Evolutionary conservation across 768 basidiomycete species (phyloP), one percentile per base, ranked within the genome.

Genomic region (Boletellus sp.): DNA sequence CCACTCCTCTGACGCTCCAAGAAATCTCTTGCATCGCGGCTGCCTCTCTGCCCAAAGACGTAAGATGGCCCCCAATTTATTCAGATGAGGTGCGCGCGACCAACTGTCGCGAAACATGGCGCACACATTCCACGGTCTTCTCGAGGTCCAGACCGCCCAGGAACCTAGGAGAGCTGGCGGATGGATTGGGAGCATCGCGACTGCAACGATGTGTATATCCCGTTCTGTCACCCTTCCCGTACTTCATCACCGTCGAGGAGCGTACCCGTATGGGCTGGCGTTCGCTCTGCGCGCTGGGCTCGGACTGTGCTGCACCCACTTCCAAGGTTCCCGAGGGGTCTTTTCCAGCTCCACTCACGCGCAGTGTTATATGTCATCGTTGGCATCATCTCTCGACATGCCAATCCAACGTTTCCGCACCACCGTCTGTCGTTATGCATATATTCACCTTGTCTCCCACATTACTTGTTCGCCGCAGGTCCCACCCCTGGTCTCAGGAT

Each of bases 321-420:
- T 11, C 28, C 28, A 28, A n/a, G n/a, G n/a, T n/a, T n/a, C n/a
- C n/a, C n/a, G n/a, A n/a, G n/a, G n/a, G n/a, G 17, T 37, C n/a
- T 33, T 24, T n/a, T 19, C 15, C 16, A 28, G 23, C n/a, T 36
- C 32, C 22, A 32, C 47, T 36, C 2, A 36, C 23, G 13, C 32
- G 15, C 35, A 2, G 13, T 16, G 16, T 3, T 13, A 15, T 20
- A 19, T 42, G 16, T 33, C 35, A 45, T 47, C 46, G 9, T 11
- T 10, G 9, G 20, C 24, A 43, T 33, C 41, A 36, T 43, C 35
- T 42, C 45, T n/a, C 11, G 17, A 42, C 61, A 60, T 51, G 53
- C 63, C 52, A 45, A 56, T 55, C 45, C 59, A 65, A 56, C 60
- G 54, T 63, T 64, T 55, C 32, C 19, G 36, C 32, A 12, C 39